Conservation (phyloP, 2,329 filamentous ascomycete genomes). For the Alternaria infectoria region DNA sequence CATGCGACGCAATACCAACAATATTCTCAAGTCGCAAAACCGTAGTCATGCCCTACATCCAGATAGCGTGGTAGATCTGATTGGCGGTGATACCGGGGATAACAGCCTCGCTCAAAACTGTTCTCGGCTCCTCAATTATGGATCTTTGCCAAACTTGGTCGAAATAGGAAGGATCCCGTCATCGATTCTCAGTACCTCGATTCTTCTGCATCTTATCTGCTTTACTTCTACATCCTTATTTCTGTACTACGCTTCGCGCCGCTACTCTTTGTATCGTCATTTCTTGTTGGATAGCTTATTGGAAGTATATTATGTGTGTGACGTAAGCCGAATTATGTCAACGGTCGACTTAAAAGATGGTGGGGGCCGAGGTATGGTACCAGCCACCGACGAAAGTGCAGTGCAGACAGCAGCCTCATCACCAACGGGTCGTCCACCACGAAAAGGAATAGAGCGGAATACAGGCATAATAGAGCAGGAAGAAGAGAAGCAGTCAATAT, state of each 20-base stretch:
- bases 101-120: background rate
- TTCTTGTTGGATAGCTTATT: background rate
- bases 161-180: slow-evolving; percentile 11
- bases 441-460: background rate
- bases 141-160: slow-evolving; percentile 1
- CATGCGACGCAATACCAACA: background rate
- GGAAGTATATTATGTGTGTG: background rate
- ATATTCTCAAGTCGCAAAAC: background rate
- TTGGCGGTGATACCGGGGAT: slow-evolving; percentile 24
- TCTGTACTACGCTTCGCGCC: background rate
- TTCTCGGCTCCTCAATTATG: slow-evolving; percentile 18
- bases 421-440: background rate
- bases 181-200: slow-evolving; percentile 10
- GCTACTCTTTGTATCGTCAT: background rate
- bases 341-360: background rate
- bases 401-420: background rate
- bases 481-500: slow-evolving; percentile 13
- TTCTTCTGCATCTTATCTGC: background rate
- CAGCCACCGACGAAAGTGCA: background rate
- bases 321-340: background rate
- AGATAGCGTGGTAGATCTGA: slow-evolving; percentile 1
- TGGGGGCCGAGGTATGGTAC: background rate
- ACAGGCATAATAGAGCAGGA: background rate
- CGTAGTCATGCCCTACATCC: background rate
- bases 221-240: background rate